Evolutionary conservation across 2,329 filamentous ascomycete genomes (phyloP).

Genomic region (Mollisia scopiformis): DNA sequence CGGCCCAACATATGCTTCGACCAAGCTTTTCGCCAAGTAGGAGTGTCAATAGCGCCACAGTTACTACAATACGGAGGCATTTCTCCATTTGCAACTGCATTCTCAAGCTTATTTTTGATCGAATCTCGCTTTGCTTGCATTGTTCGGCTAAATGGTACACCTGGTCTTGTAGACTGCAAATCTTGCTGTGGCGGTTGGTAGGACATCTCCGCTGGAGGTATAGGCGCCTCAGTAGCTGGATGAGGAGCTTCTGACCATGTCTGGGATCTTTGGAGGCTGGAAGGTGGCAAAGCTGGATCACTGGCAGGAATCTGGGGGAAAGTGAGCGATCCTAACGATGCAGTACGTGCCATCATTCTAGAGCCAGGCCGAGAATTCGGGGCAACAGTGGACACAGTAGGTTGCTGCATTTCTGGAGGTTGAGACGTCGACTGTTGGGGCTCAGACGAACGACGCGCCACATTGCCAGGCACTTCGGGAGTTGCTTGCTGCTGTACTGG

Average conservation of each 20-base stretch:
- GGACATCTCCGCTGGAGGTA: constrained; percentile 2
- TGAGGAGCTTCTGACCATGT: constrained; percentile 49
- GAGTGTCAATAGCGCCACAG: constrained; percentile 93
- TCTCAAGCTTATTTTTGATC: constrained; percentile 57
- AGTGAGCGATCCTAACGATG: constrained; percentile 35
- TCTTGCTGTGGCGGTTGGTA: background rate
- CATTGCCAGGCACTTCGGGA: background rate
- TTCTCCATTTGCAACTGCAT: constrained; percentile 74
- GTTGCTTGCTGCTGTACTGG: background rate
- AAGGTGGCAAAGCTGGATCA: constrained; percentile 51
- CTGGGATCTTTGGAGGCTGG: constrained; percentile 43
- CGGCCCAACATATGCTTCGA: constrained; percentile 73
- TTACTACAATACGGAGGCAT: constrained; percentile 90
- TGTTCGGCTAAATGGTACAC: constrained; percentile 18
- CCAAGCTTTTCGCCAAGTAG: constrained; percentile 94
- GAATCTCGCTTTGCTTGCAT: constrained; percentile 32
- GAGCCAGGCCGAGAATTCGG: constrained; percentile 46
- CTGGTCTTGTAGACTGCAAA: background rate
- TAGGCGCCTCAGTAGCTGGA: constrained; percentile 40
- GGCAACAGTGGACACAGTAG: constrained; percentile 7
- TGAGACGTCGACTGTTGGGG: background rate
- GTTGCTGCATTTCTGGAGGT: constrained; percentile 1
- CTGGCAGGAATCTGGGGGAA: constrained; percentile 48
- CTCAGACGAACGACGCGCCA: constrained; percentile 1
- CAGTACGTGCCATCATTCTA: constrained; percentile 35